These are phyloP conservation scores for Coemansia umbellata DNA, from an alignment of 192 early-diverging fungal species.

Conservation along the genomic window DNA sequence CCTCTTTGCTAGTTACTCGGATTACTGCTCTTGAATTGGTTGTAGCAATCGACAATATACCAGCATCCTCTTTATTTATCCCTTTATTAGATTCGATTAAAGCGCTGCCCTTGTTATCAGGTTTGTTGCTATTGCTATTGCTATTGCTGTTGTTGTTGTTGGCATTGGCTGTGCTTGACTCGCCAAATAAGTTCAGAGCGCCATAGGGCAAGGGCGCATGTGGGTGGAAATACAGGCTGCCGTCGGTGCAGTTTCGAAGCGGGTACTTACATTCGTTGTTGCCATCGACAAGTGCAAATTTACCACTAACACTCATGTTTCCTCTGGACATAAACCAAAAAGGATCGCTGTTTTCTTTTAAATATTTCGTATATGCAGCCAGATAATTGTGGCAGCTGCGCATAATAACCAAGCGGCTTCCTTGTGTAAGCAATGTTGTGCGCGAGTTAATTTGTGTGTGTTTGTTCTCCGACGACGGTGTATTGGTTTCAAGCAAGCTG, in stretches of 20 bases:
- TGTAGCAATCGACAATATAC: no score
- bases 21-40: conserved; percentile 9
- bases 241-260: background rate
- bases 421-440: conserved; percentile 27
- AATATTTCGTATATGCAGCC: conserved; percentile 17
- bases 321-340: conserved; percentile 40
- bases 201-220: conserved; percentile 28
- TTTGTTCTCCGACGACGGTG: conserved; percentile 4
- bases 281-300: no score
- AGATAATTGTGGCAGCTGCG: conserved; percentile 44
- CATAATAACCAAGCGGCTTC: conserved; percentile 37
- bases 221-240: conserved; percentile 22
- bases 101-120: background rate
- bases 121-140: conserved; percentile 8
- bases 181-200: conserved; percentile 27
- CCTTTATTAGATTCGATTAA: conserved; percentile 1
- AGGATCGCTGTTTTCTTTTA: conserved; percentile 5
- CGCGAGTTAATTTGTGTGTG: conserved; percentile 19
- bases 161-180: conserved; percentile 2
- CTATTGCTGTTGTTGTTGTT: conserved; percentile 13
- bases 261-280: background rate
- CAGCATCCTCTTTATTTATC: no score
- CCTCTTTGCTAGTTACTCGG: conserved; percentile 19
- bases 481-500: conserved; percentile 34
- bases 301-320: background rate